phyloP scores from a whole-genome alignment of 163 green algal species.

The Chlamydomonas reinhardtii region DNA sequence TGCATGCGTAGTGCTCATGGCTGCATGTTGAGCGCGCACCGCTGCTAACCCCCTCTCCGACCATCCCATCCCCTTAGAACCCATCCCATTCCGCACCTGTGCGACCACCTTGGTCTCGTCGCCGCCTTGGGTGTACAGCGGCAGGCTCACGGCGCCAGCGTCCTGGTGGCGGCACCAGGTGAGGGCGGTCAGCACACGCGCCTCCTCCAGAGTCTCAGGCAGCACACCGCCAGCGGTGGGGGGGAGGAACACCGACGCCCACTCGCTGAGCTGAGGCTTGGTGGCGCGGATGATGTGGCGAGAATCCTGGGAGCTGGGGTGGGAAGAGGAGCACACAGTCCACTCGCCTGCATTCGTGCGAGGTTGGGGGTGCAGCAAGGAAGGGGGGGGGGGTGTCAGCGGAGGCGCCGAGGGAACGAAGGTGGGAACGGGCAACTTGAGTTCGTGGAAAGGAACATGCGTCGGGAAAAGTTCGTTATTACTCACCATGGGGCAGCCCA shows the following conservation, averaged over 20 bases:
- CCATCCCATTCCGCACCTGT: no score
- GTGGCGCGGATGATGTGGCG: background rate
- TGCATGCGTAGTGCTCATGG: no score
- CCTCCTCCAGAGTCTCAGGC: slow-evolving; percentile 23
- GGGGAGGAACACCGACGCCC: background rate
- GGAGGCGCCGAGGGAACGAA: background rate
- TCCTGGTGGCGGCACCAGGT: slow-evolving; percentile 36
- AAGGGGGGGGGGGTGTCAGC: background rate
- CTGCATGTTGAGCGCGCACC: no score
- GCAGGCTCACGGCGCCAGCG: background rate
- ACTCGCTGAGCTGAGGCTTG: background rate
- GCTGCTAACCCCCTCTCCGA: no score
- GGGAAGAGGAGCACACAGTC: background rate
- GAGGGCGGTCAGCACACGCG: background rate
- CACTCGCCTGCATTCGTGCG: background rate
- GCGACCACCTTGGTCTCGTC: slow-evolving; percentile 3
- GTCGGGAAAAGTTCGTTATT: no score
- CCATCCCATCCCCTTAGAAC: no score
- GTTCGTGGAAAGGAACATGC: no score
- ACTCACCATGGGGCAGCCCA: no score
- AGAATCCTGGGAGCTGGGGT: background rate
- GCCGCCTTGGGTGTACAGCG: background rate
- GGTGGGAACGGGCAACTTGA: no score
- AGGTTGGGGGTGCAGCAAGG: background rate
- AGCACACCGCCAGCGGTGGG: background rate